Percentiles rank a stretch among this genome's conserved stretches.
These are phyloP conservation scores for Helicostylum pulchrum DNA, from an alignment of 192 early-diverging fungal species.

Conservation along the genomic window DNA sequence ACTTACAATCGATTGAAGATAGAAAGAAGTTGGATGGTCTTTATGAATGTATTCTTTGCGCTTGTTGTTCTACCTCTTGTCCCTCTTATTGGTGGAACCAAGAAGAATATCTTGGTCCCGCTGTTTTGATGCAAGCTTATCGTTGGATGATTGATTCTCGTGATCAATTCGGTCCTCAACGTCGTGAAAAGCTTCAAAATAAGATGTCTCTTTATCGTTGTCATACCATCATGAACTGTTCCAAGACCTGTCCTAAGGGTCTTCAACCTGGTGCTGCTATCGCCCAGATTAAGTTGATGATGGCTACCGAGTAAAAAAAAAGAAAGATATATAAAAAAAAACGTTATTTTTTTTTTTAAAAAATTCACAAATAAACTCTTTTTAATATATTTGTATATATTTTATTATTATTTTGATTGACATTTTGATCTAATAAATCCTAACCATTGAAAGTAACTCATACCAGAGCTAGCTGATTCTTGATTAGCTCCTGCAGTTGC, in stretches of 20 bases:
- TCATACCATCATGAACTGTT: slow-evolving; percentile 99
- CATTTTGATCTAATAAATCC: slow-evolving; percentile 32
- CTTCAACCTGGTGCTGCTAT: slow-evolving; percentile 96
- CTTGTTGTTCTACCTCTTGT: slow-evolving; percentile 96
- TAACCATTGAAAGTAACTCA: slow-evolving; percentile 40
- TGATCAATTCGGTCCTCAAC: slow-evolving; percentile 85
- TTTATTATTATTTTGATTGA: slow-evolving; percentile 1
- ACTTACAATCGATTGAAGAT: slow-evolving; percentile 90
- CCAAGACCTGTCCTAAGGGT: slow-evolving; percentile 96
- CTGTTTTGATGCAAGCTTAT: slow-evolving; percentile 96
- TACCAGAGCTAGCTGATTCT: slow-evolving; percentile 22
- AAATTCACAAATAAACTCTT: background rate
- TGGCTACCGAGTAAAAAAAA: slow-evolving; percentile 67
- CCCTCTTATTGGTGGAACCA: slow-evolving; percentile 98
- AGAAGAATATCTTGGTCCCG: slow-evolving; percentile 91
- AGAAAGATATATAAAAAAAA: background rate
- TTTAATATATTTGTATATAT: background rate
- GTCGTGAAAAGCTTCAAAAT: slow-evolving; percentile 87
- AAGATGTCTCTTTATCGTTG: slow-evolving; percentile 97
- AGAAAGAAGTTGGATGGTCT: slow-evolving; percentile 93
- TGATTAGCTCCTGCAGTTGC: slow-evolving; percentile 30
- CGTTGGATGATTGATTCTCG: slow-evolving; percentile 98
- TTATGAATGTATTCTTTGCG: slow-evolving; percentile 97
- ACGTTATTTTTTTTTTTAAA: background rate
- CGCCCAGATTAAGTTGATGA: slow-evolving; percentile 92